Evolutionary conservation across 2,329 filamentous ascomycete genomes (phyloP).

Genomic region (Pseudogymnoascus sp.): DNA sequence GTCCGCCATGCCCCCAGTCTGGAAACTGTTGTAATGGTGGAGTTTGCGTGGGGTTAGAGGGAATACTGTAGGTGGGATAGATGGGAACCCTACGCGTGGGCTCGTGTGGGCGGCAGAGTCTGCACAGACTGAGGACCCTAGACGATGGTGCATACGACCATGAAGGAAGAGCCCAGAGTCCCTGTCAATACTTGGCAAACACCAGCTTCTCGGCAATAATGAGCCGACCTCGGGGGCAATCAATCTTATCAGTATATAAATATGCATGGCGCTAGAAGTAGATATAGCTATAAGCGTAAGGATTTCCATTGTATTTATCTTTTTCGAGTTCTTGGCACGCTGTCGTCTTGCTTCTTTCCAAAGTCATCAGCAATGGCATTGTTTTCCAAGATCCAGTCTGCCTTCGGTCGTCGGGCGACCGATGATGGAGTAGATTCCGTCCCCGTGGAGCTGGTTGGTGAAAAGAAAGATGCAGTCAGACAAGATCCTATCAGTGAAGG

Average conservation of each 20-base stretch:
- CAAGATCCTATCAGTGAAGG: not conserved
- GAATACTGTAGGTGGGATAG: not conserved
- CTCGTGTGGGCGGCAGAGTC: not conserved
- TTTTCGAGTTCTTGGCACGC: conserved; percentile 1
- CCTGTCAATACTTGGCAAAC: not conserved
- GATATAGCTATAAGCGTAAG: conserved; percentile 3
- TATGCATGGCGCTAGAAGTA: not conserved
- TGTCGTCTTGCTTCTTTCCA: conserved; percentile 1
- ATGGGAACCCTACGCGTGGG: not conserved
- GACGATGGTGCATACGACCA: not conserved
- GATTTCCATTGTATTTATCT: not conserved
- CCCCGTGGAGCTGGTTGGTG: not conserved
- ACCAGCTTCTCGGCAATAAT: not conserved
- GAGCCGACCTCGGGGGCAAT: not conserved
- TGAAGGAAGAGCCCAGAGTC: not conserved
- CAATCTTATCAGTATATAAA: conserved; percentile 2
- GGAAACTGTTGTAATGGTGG: not conserved
- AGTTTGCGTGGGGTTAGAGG: not conserved
- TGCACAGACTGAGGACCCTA: not conserved
- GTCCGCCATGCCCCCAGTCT: not conserved
- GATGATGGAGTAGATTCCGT: conserved; percentile 10
- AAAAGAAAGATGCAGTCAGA: not conserved
- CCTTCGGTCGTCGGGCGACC: conserved; percentile 11
- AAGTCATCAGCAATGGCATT: conserved; percentile 14
- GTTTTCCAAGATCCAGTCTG: conserved; percentile 11